Base-by-base conservation (phyloP, 2,329 filamentous ascomycete genomes). In the Dryadomyces sulphureus region DNA sequence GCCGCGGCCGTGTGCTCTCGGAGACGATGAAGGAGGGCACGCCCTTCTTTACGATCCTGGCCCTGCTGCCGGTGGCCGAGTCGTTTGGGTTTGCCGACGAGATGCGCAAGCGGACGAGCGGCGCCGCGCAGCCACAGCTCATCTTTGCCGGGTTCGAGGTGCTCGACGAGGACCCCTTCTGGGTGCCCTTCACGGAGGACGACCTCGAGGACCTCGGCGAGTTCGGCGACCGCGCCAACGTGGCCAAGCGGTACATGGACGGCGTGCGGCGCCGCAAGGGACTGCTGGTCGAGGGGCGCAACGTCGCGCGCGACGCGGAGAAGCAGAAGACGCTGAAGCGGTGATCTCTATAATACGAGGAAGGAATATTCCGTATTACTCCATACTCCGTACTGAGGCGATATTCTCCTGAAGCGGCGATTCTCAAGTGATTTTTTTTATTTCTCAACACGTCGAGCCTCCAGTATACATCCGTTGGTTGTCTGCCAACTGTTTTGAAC, bases 31-130 rank as follows among this genome's bases (percentile, higher is more conserved):
- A 94, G 56, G 88, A 94, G 59, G 90, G 92, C 21, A 94, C 87
- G 0, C 89, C 90, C 1, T 96, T 95, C 65, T 98, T 94, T 70
- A 94, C 87, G 5, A 94, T 98, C 59, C 75, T 83, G 45, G 84
- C 89, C 0, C 72, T 89, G 2, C 73, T 98, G 6, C 92, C 92
- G 1, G 92, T 94, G 0, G 90, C 88, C 19, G 89, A 95, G 64
- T 92, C 84, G 8, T 98, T 98, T 60, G 92, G 92, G 1, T 98
- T 98, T 66, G 78, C 79, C 5, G 92, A 96, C 59, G 92, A 98
- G 64, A 96, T 98, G 66, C 79, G 92, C 48, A 96, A 96, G 66
- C 77, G 89, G 7, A 94, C 88, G 1, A 88, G 81, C 7, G 92
- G 92, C 3, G 86, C 84, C 3, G 92, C 92, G 1, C 84, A 86